Base-by-base conservation (phyloP, 306 rosid genomes). In the Adenanthera pavonina region DNA sequence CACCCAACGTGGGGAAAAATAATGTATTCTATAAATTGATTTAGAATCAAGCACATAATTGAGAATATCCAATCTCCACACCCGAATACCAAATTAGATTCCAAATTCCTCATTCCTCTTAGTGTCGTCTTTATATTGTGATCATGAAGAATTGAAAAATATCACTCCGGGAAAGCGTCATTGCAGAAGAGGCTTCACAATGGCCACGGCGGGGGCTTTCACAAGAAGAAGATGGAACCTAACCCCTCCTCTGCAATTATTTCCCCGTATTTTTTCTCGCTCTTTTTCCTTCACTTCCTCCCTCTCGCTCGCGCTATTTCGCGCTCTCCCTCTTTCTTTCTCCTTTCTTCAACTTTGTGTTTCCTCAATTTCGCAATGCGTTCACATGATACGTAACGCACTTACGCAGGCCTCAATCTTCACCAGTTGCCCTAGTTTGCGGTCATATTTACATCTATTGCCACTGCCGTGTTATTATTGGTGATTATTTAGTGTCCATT, bases 201-300 rank as follows among this genome's bases (percentile, higher is more conserved):
- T 75, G 89, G 84, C 67, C 30, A 25, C 1, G 30, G 30, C 30
- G 30, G 87, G 76, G 80, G 81, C 84, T 80, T 74, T 20, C 84
- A 78, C 79, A 77, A 83, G 65, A 86, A 78, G 66, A 85, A 75
- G 70, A 83, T 46, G 30, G 48, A 75, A 67, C 64, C 62, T 76
- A 78, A 78, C 82, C 82, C 87, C 89, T 84, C 85, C 89, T 90
- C 89, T 83, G 88, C 90, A 89, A 89, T 87, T 82, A 17, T 80
- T 71, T 88, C 82, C 86, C 84, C 73, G 82, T 64, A 72, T 56
- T 78, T 56, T 78, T 79, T 78, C 76, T 78, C 62, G 81, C 67
- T 80, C 52, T 44, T 57, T 49, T 20, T 46, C 64, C 43, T 65
- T 67, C 72, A 64, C 52, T 46, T 60, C 36, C 51, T 59, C 61